A percentile compares a stretch with the other conserved stretches of the same genome.
phyloP scores from a whole-genome alignment of 148 eudicot species.

The Vaccinium vitisidaea region DNA sequence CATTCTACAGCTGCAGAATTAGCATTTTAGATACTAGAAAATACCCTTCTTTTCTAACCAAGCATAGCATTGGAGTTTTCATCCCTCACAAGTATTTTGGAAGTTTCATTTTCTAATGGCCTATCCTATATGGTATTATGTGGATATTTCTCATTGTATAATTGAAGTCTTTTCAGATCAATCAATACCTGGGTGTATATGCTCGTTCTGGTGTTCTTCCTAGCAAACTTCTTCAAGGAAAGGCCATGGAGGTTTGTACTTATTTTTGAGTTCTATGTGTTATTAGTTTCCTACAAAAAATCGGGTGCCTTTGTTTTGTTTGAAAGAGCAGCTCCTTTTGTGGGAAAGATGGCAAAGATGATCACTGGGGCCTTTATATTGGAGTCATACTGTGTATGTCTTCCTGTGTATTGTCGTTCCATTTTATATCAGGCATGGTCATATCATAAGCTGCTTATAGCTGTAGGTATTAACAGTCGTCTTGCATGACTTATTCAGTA shows the following conservation, averaged over 20 bases:
- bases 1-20: neutral
- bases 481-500: neutral
- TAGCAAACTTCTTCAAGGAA: slow-evolving; percentile 70
- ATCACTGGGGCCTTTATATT: neutral
- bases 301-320: neutral
- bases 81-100: neutral
- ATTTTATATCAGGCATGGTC: neutral
- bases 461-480: neutral
- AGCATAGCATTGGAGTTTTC: neutral
- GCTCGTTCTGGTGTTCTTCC: slow-evolving; percentile 65
- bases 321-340: neutral
- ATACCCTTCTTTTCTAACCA: neutral
- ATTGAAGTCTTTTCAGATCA: slow-evolving; percentile 55
- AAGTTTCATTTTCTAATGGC: neutral
- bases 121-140: neutral
- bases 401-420: neutral
- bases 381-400: neutral
- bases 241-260: slow-evolving; percentile 63
- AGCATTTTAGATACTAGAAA: neutral
- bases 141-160: slow-evolving; percentile 5
- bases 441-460: neutral
- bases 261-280: slow-evolving; percentile 1
- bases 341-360: neutral
- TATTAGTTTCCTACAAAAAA: neutral
- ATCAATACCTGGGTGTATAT: slow-evolving; percentile 62